Conservation (phyloP, 2,329 filamentous ascomycete genomes). For the Apiospora saccharicola region DNA sequence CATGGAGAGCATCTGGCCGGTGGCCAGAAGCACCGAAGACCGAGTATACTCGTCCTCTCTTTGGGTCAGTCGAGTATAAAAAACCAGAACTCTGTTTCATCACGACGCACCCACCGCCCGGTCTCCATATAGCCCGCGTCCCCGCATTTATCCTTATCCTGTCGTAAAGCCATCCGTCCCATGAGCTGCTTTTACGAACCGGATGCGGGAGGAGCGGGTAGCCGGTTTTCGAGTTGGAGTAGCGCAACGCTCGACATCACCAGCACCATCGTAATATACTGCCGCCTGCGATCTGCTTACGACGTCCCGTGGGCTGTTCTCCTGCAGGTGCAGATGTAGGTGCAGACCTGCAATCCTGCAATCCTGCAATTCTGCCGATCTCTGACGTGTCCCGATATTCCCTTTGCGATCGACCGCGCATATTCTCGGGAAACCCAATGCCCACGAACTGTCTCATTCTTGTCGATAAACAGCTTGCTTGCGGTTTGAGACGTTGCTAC, state of each 20-base stretch:
- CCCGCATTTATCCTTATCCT: not conserved
- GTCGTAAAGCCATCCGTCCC: not conserved
- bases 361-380: slow-evolving; percentile 1
- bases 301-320: not conserved
- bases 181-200: not conserved
- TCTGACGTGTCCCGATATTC: not conserved
- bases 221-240: not conserved
- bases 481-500: not conserved
- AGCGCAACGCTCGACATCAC: not conserved
- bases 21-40: not conserved
- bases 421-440: not conserved
- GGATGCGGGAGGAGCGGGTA: not conserved
- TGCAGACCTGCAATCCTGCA: not conserved
- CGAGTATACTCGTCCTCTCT: not conserved
- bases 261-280: not conserved
- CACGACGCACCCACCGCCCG: slow-evolving; percentile 1
- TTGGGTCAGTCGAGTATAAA: not conserved
- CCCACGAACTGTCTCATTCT: not conserved
- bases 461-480: not conserved
- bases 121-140: not conserved
- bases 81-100: not conserved
- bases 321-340: not conserved
- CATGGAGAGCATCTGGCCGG: not conserved
- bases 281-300: not conserved
- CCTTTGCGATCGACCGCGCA: not conserved